Percentiles rank a stretch among this genome's conserved stretches.
phyloP scores from a whole-genome alignment of 192 early-diverging fungal genomes.

The Backusella sp. region DNA sequence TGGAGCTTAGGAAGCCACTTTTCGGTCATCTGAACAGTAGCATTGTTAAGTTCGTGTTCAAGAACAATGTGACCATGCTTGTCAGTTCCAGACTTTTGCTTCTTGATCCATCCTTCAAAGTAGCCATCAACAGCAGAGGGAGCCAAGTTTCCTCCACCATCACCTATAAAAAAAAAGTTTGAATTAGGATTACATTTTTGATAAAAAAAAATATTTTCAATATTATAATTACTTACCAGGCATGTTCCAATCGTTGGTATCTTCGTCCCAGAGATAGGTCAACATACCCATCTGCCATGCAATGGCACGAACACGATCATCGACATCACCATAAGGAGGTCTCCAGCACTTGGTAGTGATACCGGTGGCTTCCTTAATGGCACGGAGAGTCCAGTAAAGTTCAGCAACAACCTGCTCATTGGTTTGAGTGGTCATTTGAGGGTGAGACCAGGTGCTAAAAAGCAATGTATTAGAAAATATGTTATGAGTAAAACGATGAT shows the following conservation, averaged over 20 bases:
- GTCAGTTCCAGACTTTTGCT: slow-evolving; percentile 22
- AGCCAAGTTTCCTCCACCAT: slow-evolving; percentile 31
- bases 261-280: slow-evolving; percentile 25
- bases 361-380: slow-evolving; percentile 44
- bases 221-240: background rate
- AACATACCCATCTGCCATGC: slow-evolving; percentile 28
- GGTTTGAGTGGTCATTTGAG: slow-evolving; percentile 42
- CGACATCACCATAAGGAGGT: slow-evolving; percentile 50
- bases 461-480: background rate
- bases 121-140: slow-evolving; percentile 24
- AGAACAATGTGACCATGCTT: slow-evolving; percentile 31
- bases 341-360: slow-evolving; percentile 41
- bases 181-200: too few relatives aligned
- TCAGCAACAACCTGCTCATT: slow-evolving; percentile 53
- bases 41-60: slow-evolving; percentile 43
- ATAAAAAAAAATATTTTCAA: too few relatives aligned
- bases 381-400: slow-evolving; percentile 37
- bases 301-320: slow-evolving; percentile 42
- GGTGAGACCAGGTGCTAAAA: slow-evolving; percentile 49
- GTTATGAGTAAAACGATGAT: background rate
- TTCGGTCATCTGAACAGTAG: slow-evolving; percentile 40
- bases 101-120: slow-evolving; percentile 30
- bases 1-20: slow-evolving; percentile 42
- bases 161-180: background rate
- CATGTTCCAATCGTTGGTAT: slow-evolving; percentile 46